Evolutionary conservation across 192 early-diverging fungal species (phyloP).

Genomic region (Rhizoclosmatium sp.): DNA sequence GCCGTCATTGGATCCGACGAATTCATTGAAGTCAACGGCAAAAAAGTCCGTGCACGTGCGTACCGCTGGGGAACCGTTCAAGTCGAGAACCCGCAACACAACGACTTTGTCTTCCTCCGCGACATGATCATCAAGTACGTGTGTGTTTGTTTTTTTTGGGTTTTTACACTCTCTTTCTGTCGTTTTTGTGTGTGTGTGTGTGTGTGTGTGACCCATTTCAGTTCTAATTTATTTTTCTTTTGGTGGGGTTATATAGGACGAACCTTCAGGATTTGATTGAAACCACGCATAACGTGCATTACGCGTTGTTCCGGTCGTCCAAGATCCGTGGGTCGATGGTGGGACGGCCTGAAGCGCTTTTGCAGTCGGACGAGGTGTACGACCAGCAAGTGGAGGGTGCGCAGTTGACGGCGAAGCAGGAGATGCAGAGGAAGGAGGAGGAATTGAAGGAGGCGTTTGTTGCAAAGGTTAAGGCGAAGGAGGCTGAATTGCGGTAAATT

Average conservation of each 20-base stretch:
- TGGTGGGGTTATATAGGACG: slow-evolving; percentile 63
- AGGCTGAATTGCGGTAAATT: slow-evolving; percentile 59
- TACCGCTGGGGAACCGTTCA: slow-evolving; percentile 98
- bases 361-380: slow-evolving; percentile 83
- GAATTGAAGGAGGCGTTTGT: slow-evolving; percentile 72
- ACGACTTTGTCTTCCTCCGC: slow-evolving; percentile 94
- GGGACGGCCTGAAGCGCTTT: slow-evolving; percentile 80
- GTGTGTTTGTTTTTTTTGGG: neutral
- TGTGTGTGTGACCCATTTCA: slow-evolving; percentile 15
- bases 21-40: slow-evolving; percentile 77
- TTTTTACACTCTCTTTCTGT: neutral
- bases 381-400: slow-evolving; percentile 75
- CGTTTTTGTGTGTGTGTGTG: neutral
- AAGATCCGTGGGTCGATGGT: slow-evolving; percentile 73
- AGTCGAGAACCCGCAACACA: slow-evolving; percentile 96
- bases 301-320: slow-evolving; percentile 94
- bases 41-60: slow-evolving; percentile 87
- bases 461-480: slow-evolving; percentile 68
- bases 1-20: slow-evolving; percentile 94
- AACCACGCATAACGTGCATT: slow-evolving; percentile 94
- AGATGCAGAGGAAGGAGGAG: slow-evolving; percentile 79
- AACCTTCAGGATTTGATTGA: slow-evolving; percentile 98
- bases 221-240: slow-evolving; percentile 6
- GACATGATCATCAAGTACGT: slow-evolving; percentile 37
- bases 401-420: slow-evolving; percentile 64